These are phyloP conservation scores for Microstegium vimineum DNA, from an alignment of 176 grass and related monocot genomes.

Conservation along the genomic window DNA sequence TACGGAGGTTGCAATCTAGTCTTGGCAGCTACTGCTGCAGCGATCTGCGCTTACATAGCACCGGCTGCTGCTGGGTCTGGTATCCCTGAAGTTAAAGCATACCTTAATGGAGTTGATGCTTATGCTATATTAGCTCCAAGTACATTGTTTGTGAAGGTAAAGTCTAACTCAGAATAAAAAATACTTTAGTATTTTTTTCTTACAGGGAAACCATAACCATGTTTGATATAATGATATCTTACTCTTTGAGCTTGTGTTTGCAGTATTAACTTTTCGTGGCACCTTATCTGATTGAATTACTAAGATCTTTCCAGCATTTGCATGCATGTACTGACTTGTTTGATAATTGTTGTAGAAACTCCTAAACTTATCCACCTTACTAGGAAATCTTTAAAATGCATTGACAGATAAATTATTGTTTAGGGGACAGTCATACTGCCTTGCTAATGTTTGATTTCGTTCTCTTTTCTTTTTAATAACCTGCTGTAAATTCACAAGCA, in stretches of 20 bases:
- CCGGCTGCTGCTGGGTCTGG: slow-evolving; percentile 96
- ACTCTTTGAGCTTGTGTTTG: background rate
- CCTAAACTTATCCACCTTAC: no score
- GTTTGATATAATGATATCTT: background rate
- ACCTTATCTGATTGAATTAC: background rate
- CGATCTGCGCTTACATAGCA: slow-evolving; percentile 88
- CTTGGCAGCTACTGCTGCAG: slow-evolving; percentile 61
- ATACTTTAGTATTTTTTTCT: background rate
- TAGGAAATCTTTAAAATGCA: slow-evolving; percentile 1
- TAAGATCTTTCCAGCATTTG: background rate
- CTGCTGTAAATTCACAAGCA: background rate
- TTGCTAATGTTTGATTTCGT: background rate
- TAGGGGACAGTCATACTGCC: background rate
- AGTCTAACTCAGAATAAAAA: background rate
- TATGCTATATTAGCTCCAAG: slow-evolving; percentile 93
- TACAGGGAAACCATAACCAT: background rate
- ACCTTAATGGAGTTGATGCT: slow-evolving; percentile 94
- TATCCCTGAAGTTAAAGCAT: slow-evolving; percentile 98
- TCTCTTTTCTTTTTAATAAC: background rate
- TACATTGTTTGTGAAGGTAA: slow-evolving; percentile 95
- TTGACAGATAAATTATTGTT: background rate
- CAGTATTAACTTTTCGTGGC: background rate
- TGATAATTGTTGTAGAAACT: background rate
- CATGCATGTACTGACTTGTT: background rate
- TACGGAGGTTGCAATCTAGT: slow-evolving; percentile 69